Percentiles rank a stretch among this genome's conserved stretches.
Conservation (phyloP, 2,329 filamentous ascomycete genomes). For the Talaromyces amestolkiae region DNA sequence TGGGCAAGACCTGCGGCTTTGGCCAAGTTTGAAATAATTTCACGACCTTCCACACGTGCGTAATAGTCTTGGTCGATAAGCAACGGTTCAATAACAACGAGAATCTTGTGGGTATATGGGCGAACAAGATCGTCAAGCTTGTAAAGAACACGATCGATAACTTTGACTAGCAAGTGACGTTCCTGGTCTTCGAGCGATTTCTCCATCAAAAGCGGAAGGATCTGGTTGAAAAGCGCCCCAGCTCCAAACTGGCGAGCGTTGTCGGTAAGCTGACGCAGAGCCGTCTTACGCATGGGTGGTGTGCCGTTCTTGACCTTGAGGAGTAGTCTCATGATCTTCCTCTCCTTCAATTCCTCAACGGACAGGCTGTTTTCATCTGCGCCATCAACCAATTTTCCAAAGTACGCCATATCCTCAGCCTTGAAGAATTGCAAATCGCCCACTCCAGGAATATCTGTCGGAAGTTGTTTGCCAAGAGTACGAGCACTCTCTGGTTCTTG, state of each 20-base stretch:
- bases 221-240: slow-evolving; percentile 92
- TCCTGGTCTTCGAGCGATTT: slow-evolving; percentile 97
- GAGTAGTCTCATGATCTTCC: slow-evolving; percentile 95
- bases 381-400: slow-evolving; percentile 93
- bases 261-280: slow-evolving; percentile 92
- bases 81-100: slow-evolving; percentile 97
- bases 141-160: slow-evolving; percentile 97
- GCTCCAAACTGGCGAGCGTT: slow-evolving; percentile 96
- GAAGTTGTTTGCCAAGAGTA: slow-evolving; percentile 81
- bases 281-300: slow-evolving; percentile 97
- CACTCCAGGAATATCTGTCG: slow-evolving; percentile 92
- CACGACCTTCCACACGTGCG: slow-evolving; percentile 92
- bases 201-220: slow-evolving; percentile 94
- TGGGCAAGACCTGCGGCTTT: slow-evolving; percentile 96
- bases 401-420: slow-evolving; percentile 97
- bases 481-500: slow-evolving; percentile 86
- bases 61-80: slow-evolving; percentile 99
- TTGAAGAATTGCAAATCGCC: slow-evolving; percentile 98
- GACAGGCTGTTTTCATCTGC: slow-evolving; percentile 87
- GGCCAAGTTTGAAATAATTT: slow-evolving; percentile 96
- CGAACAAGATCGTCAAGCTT: slow-evolving; percentile 96
- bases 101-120: slow-evolving; percentile 95
- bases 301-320: slow-evolving; percentile 99
- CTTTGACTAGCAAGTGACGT: slow-evolving; percentile 95
- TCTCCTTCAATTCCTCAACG: slow-evolving; percentile 93